Percentiles rank a stretch among this genome's conserved stretches.
Evolutionary conservation across 78 protist genomes (phyloP).

Genomic region (Emiliania huxleyi): DNA sequence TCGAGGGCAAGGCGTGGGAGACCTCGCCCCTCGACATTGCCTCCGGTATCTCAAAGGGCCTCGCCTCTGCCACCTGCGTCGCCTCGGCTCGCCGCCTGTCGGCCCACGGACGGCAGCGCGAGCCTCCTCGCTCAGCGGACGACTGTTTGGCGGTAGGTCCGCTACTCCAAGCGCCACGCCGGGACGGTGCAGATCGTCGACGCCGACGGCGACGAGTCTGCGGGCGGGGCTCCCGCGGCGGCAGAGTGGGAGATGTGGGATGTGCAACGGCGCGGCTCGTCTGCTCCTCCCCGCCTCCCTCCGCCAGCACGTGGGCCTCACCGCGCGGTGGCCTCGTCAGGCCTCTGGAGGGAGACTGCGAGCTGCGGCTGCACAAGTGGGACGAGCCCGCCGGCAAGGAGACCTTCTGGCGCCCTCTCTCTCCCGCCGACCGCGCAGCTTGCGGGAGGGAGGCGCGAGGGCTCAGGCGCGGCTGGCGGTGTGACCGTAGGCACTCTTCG

Average conservation of each 20-base stretch:
- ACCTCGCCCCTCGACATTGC: constrained; percentile 88
- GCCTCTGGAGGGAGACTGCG: constrained; percentile 77
- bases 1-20: constrained; percentile 57
- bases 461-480: too few relatives aligned
- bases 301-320: too few relatives aligned
- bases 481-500: too few relatives aligned
- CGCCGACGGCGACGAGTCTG: not conserved
- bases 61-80: constrained; percentile 65
- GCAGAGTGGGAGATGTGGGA: constrained; percentile 80
- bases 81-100: constrained; percentile 53
- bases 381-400: constrained; percentile 76
- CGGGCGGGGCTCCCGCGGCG: not conserved
- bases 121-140: not conserved
- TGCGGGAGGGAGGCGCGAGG: too few relatives aligned
- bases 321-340: too few relatives aligned
- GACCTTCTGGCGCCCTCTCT: too few relatives aligned
- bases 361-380: constrained; percentile 63
- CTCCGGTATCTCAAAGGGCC: constrained; percentile 62
- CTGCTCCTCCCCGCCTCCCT: too few relatives aligned
- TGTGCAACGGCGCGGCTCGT: not conserved
- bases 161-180: too few relatives aligned
- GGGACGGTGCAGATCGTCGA: not conserved
- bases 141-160: not conserved
- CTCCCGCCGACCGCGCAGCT: too few relatives aligned
- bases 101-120: not conserved